Percentiles rank a stretch among this genome's conserved stretches.
Evolutionary conservation across 805 yeast species (phyloP).

Genomic region (Sungouiozyma ichnusensis): DNA sequence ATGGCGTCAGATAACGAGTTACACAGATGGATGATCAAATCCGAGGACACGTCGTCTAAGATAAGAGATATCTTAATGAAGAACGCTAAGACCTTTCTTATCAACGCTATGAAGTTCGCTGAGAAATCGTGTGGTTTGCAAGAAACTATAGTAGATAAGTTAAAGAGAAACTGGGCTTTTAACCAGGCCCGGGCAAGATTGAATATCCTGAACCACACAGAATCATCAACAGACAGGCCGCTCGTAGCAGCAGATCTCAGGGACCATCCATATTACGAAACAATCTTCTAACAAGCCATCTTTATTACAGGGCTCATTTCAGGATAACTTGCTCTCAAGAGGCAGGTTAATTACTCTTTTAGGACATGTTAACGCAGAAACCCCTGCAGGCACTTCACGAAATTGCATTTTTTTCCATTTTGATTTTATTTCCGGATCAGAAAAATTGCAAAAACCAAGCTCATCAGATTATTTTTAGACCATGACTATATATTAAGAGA

Average conservation of each 20-base stretch:
- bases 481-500: not conserved
- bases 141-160: constrained; percentile 22
- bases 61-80: constrained; percentile 12
- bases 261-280: constrained; percentile 17
- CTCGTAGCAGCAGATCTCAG: constrained; percentile 9
- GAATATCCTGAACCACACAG: constrained; percentile 5
- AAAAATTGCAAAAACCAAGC: not conserved
- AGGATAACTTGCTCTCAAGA: not conserved
- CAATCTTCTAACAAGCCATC: not conserved
- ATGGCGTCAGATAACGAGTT: constrained; percentile 21
- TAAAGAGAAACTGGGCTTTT: constrained; percentile 22
- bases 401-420: not conserved
- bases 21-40: constrained; percentile 13
- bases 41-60: constrained; percentile 1
- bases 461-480: not conserved
- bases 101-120: constrained; percentile 19
- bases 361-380: not conserved
- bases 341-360: not conserved
- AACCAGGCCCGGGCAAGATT: constrained; percentile 16
- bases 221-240: not conserved
- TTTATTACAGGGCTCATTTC: not conserved
- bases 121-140: constrained; percentile 23
- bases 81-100: constrained; percentile 16
- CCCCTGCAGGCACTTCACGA: not conserved
- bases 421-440: not conserved